Conservation (phyloP, 306 rosid species). For the Amphicarpaea edgeworthii region DNA sequence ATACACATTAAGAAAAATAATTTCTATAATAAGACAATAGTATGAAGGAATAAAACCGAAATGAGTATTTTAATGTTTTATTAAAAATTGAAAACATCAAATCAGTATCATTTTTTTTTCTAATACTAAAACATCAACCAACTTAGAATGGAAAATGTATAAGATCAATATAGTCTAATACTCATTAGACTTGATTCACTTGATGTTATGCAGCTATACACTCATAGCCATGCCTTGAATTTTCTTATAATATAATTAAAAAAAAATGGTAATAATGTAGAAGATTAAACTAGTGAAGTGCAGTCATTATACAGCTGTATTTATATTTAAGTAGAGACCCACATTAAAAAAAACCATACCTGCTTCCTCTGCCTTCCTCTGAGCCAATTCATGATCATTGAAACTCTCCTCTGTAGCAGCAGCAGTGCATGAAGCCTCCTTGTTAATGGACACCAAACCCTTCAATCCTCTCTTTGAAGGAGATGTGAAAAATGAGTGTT, state of each 20-base stretch:
- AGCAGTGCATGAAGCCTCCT: slow-evolving; percentile 49
- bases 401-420: slow-evolving; percentile 63
- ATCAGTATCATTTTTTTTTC: too few relatives aligned
- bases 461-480: slow-evolving; percentile 96
- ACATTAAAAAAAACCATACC: slow-evolving; percentile 54
- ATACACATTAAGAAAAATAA: neutral
- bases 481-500: slow-evolving; percentile 59
- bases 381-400: slow-evolving; percentile 91
- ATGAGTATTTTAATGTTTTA: neutral
- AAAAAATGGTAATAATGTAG: neutral
- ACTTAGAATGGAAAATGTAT: neutral
- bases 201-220: neutral
- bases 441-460: slow-evolving; percentile 57
- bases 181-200: neutral
- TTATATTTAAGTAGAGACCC: neutral
- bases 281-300: neutral
- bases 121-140: neutral
- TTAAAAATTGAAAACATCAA: neutral
- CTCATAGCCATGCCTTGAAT: neutral
- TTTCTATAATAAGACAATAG: neutral
- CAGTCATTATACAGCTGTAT: slow-evolving; percentile 28
- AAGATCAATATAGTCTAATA: slow-evolving; percentile 15
- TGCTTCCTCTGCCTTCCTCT: slow-evolving; percentile 98
- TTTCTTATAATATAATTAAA: neutral
- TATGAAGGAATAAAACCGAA: neutral